These are phyloP conservation scores for Mycosarcoma maydis DNA, from an alignment of 1,284 basidiomycete species.

Conservation along the genomic window DNA sequence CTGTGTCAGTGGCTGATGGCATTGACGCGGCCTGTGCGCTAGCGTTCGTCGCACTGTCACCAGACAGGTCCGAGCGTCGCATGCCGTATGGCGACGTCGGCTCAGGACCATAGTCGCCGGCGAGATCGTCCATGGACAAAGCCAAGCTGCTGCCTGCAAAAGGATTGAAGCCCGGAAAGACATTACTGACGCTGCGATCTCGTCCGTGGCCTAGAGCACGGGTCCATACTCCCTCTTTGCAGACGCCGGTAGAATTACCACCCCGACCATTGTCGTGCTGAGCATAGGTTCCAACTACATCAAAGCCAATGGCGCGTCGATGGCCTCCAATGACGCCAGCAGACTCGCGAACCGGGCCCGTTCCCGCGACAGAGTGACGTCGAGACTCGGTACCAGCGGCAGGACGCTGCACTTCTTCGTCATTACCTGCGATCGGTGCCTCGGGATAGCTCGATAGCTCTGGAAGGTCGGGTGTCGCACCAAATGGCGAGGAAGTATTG, in stretches of 20 bases:
- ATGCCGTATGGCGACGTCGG: slow-evolving; percentile 5
- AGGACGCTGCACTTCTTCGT: slow-evolving; percentile 2
- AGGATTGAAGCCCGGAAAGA: slow-evolving; percentile 27
- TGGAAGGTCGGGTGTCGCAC: slow-evolving; percentile 19
- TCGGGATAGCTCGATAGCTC: slow-evolving; percentile 32
- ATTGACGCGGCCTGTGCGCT: slow-evolving; percentile 50
- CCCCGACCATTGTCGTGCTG: too few species aligned
- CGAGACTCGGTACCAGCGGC: slow-evolving; percentile 46
- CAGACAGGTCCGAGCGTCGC: not conserved
- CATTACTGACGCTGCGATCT: slow-evolving; percentile 32
- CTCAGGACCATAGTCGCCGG: slow-evolving; percentile 33
- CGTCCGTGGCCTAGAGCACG: slow-evolving; percentile 15
- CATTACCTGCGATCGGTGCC: not conserved
- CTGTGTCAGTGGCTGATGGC: slow-evolving; percentile 38
- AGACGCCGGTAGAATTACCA: too few species aligned
- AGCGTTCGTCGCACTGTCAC: slow-evolving; percentile 17
- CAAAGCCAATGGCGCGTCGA: slow-evolving; percentile 56
- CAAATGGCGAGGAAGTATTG: slow-evolving; percentile 27
- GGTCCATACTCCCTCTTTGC: slow-evolving; percentile 19
- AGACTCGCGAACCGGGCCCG: slow-evolving; percentile 12
- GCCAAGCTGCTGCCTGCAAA: slow-evolving; percentile 50
- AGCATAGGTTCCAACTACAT: slow-evolving; percentile 10
- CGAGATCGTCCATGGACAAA: slow-evolving; percentile 55
- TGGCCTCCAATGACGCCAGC: slow-evolving; percentile 40
- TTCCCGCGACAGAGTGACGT: slow-evolving; percentile 50